Base-by-base conservation (phyloP, 2,329 filamentous ascomycete species). In the Xylaria sp. region DNA sequence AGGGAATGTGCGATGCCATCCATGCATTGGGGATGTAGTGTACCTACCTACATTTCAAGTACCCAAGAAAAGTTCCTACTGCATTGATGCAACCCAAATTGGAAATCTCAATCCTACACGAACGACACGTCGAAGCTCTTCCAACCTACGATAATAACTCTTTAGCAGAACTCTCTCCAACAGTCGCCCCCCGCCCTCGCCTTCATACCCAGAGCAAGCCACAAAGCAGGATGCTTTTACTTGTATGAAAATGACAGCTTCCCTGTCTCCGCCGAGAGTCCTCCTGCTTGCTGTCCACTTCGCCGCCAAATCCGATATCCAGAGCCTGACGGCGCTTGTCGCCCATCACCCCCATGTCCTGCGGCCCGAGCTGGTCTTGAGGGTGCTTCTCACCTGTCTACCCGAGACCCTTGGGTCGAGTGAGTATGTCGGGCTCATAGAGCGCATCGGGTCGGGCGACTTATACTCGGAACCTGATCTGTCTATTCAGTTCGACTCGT, bases 381-480 rank as follows among this genome's bases (percentile, higher is more conserved):
- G 91, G 54, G 89, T 96, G 63, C 81, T 97, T 25, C 85, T 97
- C 55, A 93, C 91, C 23, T 93, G 91, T 77, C 85, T 97, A 0
- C 93, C 94, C 31, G 92, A 95, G 79, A 90, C 87, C 52, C 77
- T 89, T 5, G 87, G 87, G 5, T 89, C 93, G 5, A 81, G 80
- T n/a, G 78, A 83, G 55, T 94, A 94, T 77, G 82, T 88, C 20
- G 82, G 82, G 15, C 87, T 93, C 61, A 76, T 94, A 20, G 80
- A 86, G 73, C 85, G 89, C 62, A 81, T 94, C 69, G 84, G 83
- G 50, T 81, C 82, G 4, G 83, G 82, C 61, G 79, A 85, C 23
- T 82, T 87, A 50, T 79, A 82, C 34, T 78, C 82, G 25, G 74
- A 79, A 37, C 72, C 79, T 34, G 77, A 82, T 28, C 75, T 82